Evolutionary conservation across 2,329 filamentous ascomycete species (phyloP), one percentile per base, ranked within the genome.

Genomic region (Aspergillus candidus): DNA sequence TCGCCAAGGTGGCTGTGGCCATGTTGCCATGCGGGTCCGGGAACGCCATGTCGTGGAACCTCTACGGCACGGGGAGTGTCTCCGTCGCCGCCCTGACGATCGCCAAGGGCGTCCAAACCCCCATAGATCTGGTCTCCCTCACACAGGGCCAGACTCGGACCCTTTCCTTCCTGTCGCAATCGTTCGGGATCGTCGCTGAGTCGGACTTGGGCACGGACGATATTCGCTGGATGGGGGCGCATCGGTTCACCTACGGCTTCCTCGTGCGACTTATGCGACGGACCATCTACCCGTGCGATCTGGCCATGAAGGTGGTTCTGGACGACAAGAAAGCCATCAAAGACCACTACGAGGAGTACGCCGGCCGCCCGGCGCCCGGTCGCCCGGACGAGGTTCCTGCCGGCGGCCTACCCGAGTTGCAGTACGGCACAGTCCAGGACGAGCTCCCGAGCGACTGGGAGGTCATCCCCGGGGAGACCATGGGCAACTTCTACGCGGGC

Each of bases 1-100:
- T 98, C 48, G 71, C 75, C 15, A 86, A 83, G 57, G 70, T 97
- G 11, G 87, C 93, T 1, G 82, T 98, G 2, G 84, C 83, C 15
- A 88, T 95, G 60, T 76, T 98, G 31, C 93, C 93, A 1, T 94
- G 90, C 60, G 93, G 93, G 11, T 93, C 87, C 39, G 93, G 93
- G 5, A 98, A 98, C 65, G 93, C 88, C 15, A 86, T 97, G 82
- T 86, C 87, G 50, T 83, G 85, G 71, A 97, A 96, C 64, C 70
- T 94, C 37, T 88, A 88, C 53, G 93, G 91, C 4, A 90, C 89
- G 1, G 78, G 84, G 51, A 82, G 79, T 51, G 78, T 86, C 7
- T 86, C 82, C 47, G 65, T 87, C 36, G 88, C 90, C 0, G 88
- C 91, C 1, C 71, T 97, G 48, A 83, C 82, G 17, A 82, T 96